These are phyloP conservation scores for Phytophthora fragariaefolia DNA, from an alignment of 352 stramenopile species.

Conservation along the genomic window DNA sequence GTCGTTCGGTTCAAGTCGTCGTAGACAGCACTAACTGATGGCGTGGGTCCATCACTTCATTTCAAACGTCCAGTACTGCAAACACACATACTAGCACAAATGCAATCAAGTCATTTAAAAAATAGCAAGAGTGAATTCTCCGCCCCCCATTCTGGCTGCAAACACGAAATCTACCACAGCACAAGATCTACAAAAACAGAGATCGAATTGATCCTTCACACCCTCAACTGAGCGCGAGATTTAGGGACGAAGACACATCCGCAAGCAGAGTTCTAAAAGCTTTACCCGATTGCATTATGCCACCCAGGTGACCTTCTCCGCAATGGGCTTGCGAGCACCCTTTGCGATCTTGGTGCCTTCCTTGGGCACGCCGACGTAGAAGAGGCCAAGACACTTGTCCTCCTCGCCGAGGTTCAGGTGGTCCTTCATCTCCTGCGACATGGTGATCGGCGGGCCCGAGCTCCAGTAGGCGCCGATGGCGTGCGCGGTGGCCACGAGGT, in stretches of 20 bases:
- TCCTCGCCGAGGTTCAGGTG: conserved; percentile 70
- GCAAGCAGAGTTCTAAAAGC: conserved; percentile 7
- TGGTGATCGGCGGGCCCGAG: conserved; percentile 64
- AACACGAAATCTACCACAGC: background rate
- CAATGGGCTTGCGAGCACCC: conserved; percentile 69
- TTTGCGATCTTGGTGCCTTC: conserved; percentile 48
- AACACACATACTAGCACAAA: background rate
- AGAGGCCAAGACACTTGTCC: conserved; percentile 85
- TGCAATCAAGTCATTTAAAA: background rate
- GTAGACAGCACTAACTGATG: conserved; percentile 3
- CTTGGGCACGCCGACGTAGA: conserved; percentile 84
- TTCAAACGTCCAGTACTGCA: background rate
- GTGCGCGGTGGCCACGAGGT: conserved; percentile 72
- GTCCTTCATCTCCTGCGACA: conserved; percentile 84
- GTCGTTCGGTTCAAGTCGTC: conserved; percentile 5
- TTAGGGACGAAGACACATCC: conserved; percentile 12
- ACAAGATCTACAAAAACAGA: background rate
- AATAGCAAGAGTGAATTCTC: background rate
- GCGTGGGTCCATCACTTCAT: background rate
- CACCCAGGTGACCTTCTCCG: conserved; percentile 80
- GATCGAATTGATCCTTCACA: conserved; percentile 14
- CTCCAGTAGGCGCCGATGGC: conserved; percentile 88
- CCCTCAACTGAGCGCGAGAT: conserved; percentile 10
- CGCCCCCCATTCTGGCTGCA: too few relatives aligned
- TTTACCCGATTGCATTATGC: background rate